Conservation (phyloP, 2,329 filamentous ascomycete species). For the Colletotrichum nymphaeae region DNA sequence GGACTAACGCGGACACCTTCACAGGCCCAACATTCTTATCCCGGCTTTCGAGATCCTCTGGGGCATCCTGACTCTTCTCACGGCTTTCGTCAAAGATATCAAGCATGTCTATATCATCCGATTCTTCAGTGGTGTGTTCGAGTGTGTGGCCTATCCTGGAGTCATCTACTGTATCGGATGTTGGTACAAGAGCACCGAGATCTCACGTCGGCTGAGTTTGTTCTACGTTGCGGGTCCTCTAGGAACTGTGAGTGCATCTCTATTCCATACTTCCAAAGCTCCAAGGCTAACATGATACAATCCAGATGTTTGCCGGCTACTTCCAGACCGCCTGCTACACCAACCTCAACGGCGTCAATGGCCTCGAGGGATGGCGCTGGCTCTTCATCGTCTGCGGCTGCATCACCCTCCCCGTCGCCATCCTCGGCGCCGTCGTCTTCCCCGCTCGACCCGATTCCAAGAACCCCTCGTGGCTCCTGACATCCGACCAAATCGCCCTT, state of each 20-base stretch:
- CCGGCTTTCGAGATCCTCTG: conserved; percentile 65
- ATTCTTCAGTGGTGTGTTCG: conserved; percentile 20
- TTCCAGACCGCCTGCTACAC: conserved; percentile 31
- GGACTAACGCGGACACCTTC: conserved; percentile 29
- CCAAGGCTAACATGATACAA: not conserved
- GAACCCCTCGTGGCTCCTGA: conserved; percentile 44
- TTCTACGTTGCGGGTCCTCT: conserved; percentile 24
- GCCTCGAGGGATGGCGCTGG: conserved; percentile 31
- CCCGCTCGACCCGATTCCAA: conserved; percentile 43
- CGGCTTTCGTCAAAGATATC: conserved; percentile 44
- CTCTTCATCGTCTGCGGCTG: conserved; percentile 32
- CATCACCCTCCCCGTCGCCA: conserved; percentile 28
- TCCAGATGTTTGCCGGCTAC: conserved; percentile 34
- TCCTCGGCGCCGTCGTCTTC: conserved; percentile 32
- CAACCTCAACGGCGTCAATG: conserved; percentile 30
- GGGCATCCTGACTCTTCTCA: conserved; percentile 66
- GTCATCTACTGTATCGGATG: conserved; percentile 27
- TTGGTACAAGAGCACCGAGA: conserved; percentile 29
- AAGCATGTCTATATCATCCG: conserved; percentile 45
- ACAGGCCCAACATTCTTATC: conserved; percentile 59
- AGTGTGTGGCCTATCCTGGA: conserved; percentile 17
- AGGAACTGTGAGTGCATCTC: not conserved
- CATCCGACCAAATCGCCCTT: conserved; percentile 40
- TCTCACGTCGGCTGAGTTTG: conserved; percentile 16
- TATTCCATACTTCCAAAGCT: not conserved